These are phyloP conservation scores for Leccinum boreale DNA, from an alignment of 768 basidiomycete species.

Conservation along the genomic window DNA sequence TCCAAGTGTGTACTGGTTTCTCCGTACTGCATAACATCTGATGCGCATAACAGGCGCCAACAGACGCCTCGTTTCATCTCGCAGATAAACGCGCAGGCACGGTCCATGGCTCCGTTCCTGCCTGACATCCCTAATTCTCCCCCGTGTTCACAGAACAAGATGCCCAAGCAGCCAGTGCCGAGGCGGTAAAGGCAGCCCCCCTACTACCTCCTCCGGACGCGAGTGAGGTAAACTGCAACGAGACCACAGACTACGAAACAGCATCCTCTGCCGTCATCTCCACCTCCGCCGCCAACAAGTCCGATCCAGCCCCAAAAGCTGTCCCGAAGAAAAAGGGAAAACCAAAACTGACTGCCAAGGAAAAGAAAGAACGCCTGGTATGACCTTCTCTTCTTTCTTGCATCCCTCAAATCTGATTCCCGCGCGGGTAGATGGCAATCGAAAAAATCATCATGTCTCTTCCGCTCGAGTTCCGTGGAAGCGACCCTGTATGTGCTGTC, in stretches of 20 bases:
- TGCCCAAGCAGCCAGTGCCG: conserved; percentile 43
- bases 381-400: conserved; percentile 17
- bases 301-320: conserved; percentile 35
- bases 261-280: conserved; percentile 20
- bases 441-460: conserved; percentile 73
- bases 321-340: conserved; percentile 53
- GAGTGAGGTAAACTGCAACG: conserved; percentile 23
- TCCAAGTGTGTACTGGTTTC: conserved; percentile 48
- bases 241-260: conserved; percentile 33
- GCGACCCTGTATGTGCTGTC: conserved; percentile 63
- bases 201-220: conserved; percentile 22
- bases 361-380: conserved; percentile 81
- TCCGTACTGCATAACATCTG: neutral
- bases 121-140: neutral
- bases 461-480: conserved; percentile 89
- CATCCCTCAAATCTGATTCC: neutral
- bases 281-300: conserved; percentile 37
- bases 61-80: conserved; percentile 54
- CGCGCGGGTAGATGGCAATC: conserved; percentile 44
- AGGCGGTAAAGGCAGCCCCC: conserved; percentile 47
- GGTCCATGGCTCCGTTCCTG: neutral
- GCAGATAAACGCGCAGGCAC: conserved; percentile 49
- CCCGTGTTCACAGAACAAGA: conserved; percentile 50
- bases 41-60: conserved; percentile 48
- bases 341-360: conserved; percentile 68